Evolutionary conservation across 108 stramenopile genomes (phyloP).

Genomic region (Cyclotella cryptica): DNA sequence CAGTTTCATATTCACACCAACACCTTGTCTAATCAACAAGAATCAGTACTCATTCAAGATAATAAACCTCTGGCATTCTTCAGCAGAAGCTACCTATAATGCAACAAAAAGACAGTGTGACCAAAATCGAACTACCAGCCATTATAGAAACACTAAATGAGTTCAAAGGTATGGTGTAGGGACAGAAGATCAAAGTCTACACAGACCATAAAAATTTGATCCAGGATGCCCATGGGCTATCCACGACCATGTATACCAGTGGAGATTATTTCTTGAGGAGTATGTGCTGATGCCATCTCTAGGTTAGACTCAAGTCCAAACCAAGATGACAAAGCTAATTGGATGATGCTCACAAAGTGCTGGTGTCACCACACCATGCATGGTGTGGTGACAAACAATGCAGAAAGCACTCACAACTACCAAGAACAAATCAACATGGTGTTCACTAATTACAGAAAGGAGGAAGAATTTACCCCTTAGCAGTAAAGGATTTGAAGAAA

Average conservation of each 20-base stretch:
- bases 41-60: neutral
- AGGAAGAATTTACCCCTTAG: too few relatives aligned
- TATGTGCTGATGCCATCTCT: constrained; percentile 2
- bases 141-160: neutral
- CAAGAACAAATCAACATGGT: too few relatives aligned
- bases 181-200: neutral
- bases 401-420: too few relatives aligned
- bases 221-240: neutral
- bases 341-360: neutral
- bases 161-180: constrained; percentile 2
- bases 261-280: neutral
- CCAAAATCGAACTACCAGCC: neutral
- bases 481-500: too few relatives aligned
- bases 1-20: neutral
- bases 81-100: neutral
- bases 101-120: neutral
- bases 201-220: neutral
- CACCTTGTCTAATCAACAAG: neutral
- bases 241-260: neutral
- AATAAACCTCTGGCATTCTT: neutral
- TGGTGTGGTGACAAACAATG: too few relatives aligned
- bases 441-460: too few relatives aligned
- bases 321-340: neutral
- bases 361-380: too few relatives aligned
- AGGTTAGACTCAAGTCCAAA: neutral